These are phyloP conservation scores for Drosera spatulata DNA, from an alignment of 179 eudicot genomes.

Conservation along the genomic window DNA sequence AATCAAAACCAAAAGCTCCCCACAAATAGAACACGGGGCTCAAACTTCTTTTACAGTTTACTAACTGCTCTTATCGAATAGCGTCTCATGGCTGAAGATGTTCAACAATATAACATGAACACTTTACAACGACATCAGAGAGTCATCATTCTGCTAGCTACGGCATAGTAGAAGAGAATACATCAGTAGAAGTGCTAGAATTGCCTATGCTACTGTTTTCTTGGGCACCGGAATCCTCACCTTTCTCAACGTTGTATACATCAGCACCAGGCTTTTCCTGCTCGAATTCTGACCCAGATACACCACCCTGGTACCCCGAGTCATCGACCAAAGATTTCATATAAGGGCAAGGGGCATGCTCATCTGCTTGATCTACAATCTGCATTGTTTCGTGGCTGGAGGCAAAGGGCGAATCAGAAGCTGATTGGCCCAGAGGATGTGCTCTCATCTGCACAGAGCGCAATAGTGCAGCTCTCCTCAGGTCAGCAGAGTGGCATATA, in stretches of 20 bases:
- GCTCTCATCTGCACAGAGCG: constrained; percentile 95
- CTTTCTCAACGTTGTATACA: constrained; percentile 17
- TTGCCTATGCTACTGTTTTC: not conserved
- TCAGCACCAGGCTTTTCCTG: constrained; percentile 20
- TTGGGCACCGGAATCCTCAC: constrained; percentile 15
- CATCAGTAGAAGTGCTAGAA: not conserved
- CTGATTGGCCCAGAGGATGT: constrained; percentile 49
- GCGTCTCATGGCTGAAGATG: too few species aligned
- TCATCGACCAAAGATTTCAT: constrained; percentile 60
- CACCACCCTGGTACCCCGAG: constrained; percentile 32
- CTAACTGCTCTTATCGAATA: too few species aligned
- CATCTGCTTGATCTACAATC: constrained; percentile 16
- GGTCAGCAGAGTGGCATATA: constrained; percentile 95
- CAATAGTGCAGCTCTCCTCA: constrained; percentile 80
- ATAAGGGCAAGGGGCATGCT: constrained; percentile 41
- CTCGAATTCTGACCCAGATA: constrained; percentile 27
- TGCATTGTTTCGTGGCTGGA: constrained; percentile 34
- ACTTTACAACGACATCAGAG: not conserved
- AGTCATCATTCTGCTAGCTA: not conserved
- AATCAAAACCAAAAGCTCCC: too few species aligned
- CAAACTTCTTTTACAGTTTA: too few species aligned
- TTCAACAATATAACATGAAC: too few species aligned
- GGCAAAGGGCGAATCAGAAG: constrained; percentile 28
- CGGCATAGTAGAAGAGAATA: not conserved
- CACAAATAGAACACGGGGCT: too few species aligned